Conservation (phyloP, 2,329 filamentous ascomycete species). For the Aspergillus pseudoterreus region DNA sequence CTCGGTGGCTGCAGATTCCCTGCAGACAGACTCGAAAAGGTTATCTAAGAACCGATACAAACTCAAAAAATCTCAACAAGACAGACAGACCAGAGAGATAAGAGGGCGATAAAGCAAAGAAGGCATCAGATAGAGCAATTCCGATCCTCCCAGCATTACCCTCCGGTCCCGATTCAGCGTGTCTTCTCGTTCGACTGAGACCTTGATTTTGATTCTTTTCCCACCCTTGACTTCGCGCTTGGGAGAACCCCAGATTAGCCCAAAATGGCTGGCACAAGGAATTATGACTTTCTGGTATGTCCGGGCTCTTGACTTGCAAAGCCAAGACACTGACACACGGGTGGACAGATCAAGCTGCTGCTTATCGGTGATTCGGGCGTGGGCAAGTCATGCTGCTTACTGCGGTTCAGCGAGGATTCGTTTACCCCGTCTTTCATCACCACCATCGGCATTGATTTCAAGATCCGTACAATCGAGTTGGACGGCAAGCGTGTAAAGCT, state of each 20-base stretch:
- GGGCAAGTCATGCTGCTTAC: constrained; percentile 93
- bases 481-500: constrained; percentile 98
- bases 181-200: too few relatives aligned
- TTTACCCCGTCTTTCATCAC: constrained; percentile 98
- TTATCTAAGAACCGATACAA: too few relatives aligned
- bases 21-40: constrained; percentile 1
- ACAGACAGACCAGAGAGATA: background rate
- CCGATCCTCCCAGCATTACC: too few relatives aligned
- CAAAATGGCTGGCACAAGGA: constrained; percentile 89
- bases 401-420: constrained; percentile 95
- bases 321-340: constrained; percentile 14
- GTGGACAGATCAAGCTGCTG: constrained; percentile 81
- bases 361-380: constrained; percentile 96
- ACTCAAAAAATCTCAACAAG: too few relatives aligned
- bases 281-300: constrained; percentile 97
- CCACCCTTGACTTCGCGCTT: background rate
- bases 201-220: background rate
- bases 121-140: too few relatives aligned
- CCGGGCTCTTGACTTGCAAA: background rate
- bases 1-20: constrained; percentile 12
- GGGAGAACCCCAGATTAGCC: background rate
- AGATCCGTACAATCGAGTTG: constrained; percentile 97
- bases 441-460: constrained; percentile 99
- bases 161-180: too few relatives aligned
- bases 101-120: background rate